phyloP scores from a whole-genome alignment of 78 protist genomes.

The Isochrysis galbana region DNA sequence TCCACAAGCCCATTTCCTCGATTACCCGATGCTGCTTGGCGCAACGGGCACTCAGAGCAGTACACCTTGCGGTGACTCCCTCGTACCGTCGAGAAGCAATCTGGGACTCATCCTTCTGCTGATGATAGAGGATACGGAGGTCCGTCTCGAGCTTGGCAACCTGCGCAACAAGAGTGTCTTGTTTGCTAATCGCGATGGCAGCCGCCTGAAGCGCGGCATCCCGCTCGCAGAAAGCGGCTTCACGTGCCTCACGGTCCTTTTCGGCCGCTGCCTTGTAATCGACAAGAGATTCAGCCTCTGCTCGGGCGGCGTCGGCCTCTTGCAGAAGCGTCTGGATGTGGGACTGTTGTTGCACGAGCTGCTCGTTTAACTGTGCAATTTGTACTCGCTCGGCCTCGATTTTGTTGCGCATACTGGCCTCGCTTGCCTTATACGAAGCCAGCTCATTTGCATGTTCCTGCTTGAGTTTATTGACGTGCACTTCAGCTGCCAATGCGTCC shows the following conservation, averaged over 20 bases:
- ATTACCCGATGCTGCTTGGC: not conserved
- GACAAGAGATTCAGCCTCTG: not conserved
- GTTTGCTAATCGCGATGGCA: not conserved
- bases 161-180: not conserved
- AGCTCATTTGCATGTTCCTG: not conserved
- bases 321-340: slow-evolving; percentile 4
- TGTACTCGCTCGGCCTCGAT: too few species aligned
- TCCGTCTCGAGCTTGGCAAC: not conserved
- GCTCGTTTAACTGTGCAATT: not conserved
- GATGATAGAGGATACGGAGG: not conserved
- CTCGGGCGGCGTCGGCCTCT: not conserved
- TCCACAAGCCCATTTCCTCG: not conserved
- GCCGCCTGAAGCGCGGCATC: not conserved
- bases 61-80: not conserved
- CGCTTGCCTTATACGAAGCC: not conserved
- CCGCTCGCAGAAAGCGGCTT: not conserved
- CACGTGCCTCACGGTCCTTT: not conserved
- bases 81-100: not conserved
- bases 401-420: not conserved
- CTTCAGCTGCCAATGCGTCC: not conserved
- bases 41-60: not conserved
- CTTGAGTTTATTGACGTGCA: not conserved
- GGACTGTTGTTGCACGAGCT: not conserved
- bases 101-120: not conserved
- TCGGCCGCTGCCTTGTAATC: not conserved